Base-by-base conservation (phyloP, 208 protist genomes). In the Phytomonas sp. region DNA sequence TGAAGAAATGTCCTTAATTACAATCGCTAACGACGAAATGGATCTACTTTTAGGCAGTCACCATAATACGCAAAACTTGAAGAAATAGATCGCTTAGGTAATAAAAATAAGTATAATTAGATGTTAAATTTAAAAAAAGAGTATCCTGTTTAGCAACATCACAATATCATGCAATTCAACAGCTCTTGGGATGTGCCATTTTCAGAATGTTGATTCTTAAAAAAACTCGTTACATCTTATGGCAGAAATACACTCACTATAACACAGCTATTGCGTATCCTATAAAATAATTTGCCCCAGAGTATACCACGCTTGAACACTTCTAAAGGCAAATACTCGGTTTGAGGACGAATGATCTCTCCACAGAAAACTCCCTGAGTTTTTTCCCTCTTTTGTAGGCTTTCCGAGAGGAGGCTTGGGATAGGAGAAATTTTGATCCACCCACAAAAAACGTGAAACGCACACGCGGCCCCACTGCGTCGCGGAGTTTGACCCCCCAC, bases 1-100 rank as follows among this genome's bases (percentile, higher is more conserved):
- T 63, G 23, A 64, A 60, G 53, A 32, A 68, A 62, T 60, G 34
- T 69, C 51, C 74, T 51, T 68, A 71, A 64, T 68, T 13, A 23
- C 29, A 17, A 68, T 32, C 31, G 0, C 40, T 30, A 31, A 34
- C 8, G 0, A 13, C 9, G 30, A 32, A 26, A 32, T 56, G 23
- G 3, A 4, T 29, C 31, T 5, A 67, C 17, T 9, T 51, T 40
- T 3, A n/a, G 30, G 28, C 30, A 67, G 26, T 2, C 8, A 26
- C 63, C 34, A 61, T 66, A 30, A 26, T 69, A 67, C 40, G 7
- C 8, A 59, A 68, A 77, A 63, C 7, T 51, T 51, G 13, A 17
- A 51, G 13, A 51, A 17, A 51, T 51, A 20, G 4, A 3, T 2
- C 20, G 40, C 3, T 51, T 17, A 4, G 20, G 13, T 51, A 40